phyloP scores from a whole-genome alignment of 1,284 basidiomycete species.

The Tilletia caries region DNA sequence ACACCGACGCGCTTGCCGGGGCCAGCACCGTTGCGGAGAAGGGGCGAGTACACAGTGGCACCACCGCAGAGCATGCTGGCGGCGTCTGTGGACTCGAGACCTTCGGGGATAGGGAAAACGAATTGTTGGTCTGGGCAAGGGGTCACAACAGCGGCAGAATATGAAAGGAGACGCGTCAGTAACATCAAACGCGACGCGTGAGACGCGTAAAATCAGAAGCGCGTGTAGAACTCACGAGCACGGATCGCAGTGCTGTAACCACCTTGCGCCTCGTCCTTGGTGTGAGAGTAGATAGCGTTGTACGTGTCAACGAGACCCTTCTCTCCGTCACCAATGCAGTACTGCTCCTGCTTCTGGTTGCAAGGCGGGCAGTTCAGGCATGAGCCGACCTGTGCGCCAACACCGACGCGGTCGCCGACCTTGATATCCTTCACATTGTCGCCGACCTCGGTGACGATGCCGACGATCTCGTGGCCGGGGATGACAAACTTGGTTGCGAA shows the following conservation, averaged over 20 bases:
- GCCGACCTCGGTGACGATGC: slow-evolving; percentile 57
- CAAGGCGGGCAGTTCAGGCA: slow-evolving; percentile 63
- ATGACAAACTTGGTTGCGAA: slow-evolving; percentile 50
- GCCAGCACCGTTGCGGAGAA: slow-evolving; percentile 64
- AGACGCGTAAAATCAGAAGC: neutral
- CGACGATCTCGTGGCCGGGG: slow-evolving; percentile 65
- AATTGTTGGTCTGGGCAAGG: slow-evolving; percentile 60
- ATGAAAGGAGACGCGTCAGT: neutral
- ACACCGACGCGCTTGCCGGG: slow-evolving; percentile 68
- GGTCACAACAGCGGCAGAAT: no score
- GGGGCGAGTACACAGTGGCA: slow-evolving; percentile 66
- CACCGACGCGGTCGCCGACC: slow-evolving; percentile 65
- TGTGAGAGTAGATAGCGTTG: slow-evolving; percentile 60
- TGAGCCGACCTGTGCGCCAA: slow-evolving; percentile 63
- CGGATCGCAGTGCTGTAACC: slow-evolving; percentile 69
- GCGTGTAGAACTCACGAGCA: slow-evolving; percentile 50
- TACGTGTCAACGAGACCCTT: slow-evolving; percentile 54
- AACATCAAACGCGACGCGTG: neutral
- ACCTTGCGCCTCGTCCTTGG: slow-evolving; percentile 59
- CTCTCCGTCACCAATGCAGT: slow-evolving; percentile 39
- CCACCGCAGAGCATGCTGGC: slow-evolving; percentile 64
- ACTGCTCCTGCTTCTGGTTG: slow-evolving; percentile 53
- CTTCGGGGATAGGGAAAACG: slow-evolving; percentile 68
- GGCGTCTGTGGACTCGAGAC: slow-evolving; percentile 61
- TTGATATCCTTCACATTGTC: slow-evolving; percentile 62